phyloP scores from a whole-genome alignment of 208 protist genomes.

The Trypanosoma congolense region DNA sequence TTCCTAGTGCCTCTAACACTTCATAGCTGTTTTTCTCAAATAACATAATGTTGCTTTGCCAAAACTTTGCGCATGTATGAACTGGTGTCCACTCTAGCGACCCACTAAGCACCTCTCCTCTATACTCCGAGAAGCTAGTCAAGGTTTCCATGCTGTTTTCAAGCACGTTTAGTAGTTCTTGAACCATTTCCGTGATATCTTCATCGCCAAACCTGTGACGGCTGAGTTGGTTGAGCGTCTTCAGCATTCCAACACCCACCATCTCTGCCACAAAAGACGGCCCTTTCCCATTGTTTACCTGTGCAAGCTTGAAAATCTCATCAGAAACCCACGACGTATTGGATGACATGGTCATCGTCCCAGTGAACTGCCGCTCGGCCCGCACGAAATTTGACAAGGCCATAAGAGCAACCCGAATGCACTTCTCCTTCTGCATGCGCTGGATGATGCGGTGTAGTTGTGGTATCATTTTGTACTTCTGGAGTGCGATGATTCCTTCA shows the following conservation, averaged over 20 bases:
- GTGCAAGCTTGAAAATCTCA: constrained; percentile 10
- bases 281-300: constrained; percentile 27
- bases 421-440: constrained; percentile 91
- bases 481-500: constrained; percentile 65
- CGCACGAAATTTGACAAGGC: constrained; percentile 80
- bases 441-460: constrained; percentile 85
- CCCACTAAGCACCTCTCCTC: constrained; percentile 84
- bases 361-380: constrained; percentile 64
- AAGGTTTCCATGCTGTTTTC: constrained; percentile 88
- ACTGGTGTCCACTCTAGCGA: constrained; percentile 90
- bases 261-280: constrained; percentile 84
- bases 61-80: constrained; percentile 92
- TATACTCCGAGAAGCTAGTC: constrained; percentile 90
- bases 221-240: constrained; percentile 73
- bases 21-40: constrained; percentile 90
- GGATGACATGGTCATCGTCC: constrained; percentile 42
- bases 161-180: constrained; percentile 52
- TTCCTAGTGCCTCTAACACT: constrained; percentile 81
- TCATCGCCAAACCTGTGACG: constrained; percentile 89
- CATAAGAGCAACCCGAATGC: constrained; percentile 84
- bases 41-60: constrained; percentile 87
- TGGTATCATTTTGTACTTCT: constrained; percentile 73
- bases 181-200: constrained; percentile 78
- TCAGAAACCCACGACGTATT: constrained; percentile 16
- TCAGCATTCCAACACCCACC: constrained; percentile 88